Evolutionary conservation across 1,284 basidiomycete species (phyloP), one percentile per base, ranked within the genome.

Genomic region (Laetiporus sulphureus): DNA sequence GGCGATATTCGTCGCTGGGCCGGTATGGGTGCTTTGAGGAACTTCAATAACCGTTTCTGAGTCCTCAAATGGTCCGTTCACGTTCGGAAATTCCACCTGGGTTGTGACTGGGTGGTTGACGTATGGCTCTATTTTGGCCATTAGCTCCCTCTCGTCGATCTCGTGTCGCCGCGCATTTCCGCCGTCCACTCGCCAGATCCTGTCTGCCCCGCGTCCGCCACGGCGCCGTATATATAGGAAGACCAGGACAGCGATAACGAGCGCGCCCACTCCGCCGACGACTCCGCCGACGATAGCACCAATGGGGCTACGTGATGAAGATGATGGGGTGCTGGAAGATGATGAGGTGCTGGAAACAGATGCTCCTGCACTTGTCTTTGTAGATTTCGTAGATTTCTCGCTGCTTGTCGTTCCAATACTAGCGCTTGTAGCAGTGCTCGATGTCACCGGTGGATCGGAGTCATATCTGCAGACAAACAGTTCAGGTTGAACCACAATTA

Each of bases 261-360:
- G 11, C 13, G 24, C 36, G 5, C 21, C 10, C 6, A 30, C 27
- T 19, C 36, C 36, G 3, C 36, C 36, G 11, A 38, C 21, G 3
- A 38, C 36, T 3, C 36, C 36, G 3, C 36, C 36, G 11, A 21
- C 23, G n/a, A 38, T 38, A 12, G 36, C 36, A 18, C 15, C 36
- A 3, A 30, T 18, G 27, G 36, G 6, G 10, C 11, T 36, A 23
- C 21, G 2, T 10, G 36, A 24, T 11, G 36, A 37, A 5, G 36
- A 27, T 6, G 19, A 19, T 22, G 36, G 13, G 6, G 36, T 27
- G 13, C 22, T 5, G 36, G 13, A 27, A 7, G 25, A 27, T 23
- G n/a, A 23, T n/a, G 16, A n/a, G 12, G 2, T 11, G n/a, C n/a
- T n/a, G n/a, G n/a, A n/a, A n/a, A n/a, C n/a, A n/a, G n/a, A n/a